These are phyloP conservation scores for Capronia epimyces DNA, from an alignment of 2,329 filamentous ascomycete genomes.

Conservation along the genomic window DNA sequence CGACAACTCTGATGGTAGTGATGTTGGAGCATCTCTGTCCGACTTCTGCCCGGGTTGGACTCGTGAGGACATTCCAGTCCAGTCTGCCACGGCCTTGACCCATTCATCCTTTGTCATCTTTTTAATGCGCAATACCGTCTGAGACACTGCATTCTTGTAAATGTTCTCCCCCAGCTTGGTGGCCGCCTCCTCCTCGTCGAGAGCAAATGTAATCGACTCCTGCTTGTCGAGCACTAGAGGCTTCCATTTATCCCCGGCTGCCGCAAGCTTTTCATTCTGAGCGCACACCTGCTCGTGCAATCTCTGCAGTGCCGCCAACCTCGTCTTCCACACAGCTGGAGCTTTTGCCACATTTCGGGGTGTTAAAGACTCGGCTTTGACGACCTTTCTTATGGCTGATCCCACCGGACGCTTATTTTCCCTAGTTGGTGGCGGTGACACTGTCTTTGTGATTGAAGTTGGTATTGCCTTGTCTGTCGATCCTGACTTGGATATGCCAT, in stretches of 20 bases:
- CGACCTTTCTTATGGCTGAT: slow-evolving; percentile 29
- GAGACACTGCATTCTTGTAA: slow-evolving; percentile 80
- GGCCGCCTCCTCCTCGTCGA: slow-evolving; percentile 67
- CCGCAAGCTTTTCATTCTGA: slow-evolving; percentile 38
- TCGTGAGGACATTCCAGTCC: slow-evolving; percentile 6
- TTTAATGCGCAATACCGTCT: slow-evolving; percentile 68
- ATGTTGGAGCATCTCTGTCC: background rate
- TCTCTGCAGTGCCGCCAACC: slow-evolving; percentile 41
- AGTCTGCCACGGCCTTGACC: slow-evolving; percentile 55
- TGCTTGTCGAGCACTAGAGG: slow-evolving; percentile 38
- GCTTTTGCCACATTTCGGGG: slow-evolving; percentile 43
- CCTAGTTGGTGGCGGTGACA: slow-evolving; percentile 17
- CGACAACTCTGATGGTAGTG: slow-evolving; percentile 46
- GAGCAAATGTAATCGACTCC: slow-evolving; percentile 43
- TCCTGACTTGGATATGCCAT: background rate
- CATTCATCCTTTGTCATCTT: slow-evolving; percentile 69
- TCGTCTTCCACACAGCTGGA: slow-evolving; percentile 40
- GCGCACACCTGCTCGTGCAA: slow-evolving; percentile 41
- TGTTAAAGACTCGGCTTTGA: slow-evolving; percentile 39
- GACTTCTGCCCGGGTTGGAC: slow-evolving; percentile 10
- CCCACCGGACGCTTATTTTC: slow-evolving; percentile 1
- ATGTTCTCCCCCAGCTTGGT: slow-evolving; percentile 53
- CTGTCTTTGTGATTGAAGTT: slow-evolving; percentile 17
- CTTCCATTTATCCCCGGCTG: slow-evolving; percentile 31
- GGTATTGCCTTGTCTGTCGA: slow-evolving; percentile 6